Base-by-base conservation (phyloP, 306 rosid genomes). In the Pyrus betulifolia region DNA sequence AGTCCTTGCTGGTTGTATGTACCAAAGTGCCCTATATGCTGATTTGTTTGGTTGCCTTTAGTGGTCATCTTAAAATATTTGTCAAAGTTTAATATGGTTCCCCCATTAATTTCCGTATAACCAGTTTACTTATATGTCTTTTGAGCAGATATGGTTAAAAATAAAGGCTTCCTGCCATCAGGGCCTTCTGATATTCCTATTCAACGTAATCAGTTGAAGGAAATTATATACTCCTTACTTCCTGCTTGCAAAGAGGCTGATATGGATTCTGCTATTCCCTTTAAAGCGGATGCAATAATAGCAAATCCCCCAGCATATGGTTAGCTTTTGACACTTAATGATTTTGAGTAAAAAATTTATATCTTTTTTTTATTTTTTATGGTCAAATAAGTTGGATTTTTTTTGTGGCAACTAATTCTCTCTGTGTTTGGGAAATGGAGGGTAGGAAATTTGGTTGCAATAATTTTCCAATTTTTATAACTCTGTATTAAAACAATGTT, bases 251-350 rank as follows among this genome's bases (percentile, higher is more conserved):
- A 82, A 80, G 98, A 96, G n/a, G 85, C 91, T 75, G 99, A 96
- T 87, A 59, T 86, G 25, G 98, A 96, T 86, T 76, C 98, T 77
- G 89, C 88, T 35, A 84, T 96, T 35, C 23, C 91, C 40, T 96
- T 96, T 62, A 86, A 86, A 73, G 99, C 94, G 3, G 99, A 96
- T 67, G 99, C 98, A 76, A 96, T 96, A 69, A 93, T 96, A 23
- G 99, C 99, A 74, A 96, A 96, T 72, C 99, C 99, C 82, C 98
- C 99, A 27, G 99, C 98, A 75, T 96, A 93, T 74, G 99, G 99
- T 96, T 76, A 83, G 86, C 58, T 73, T 67, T 80, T 62, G 40
- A 75, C 79, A 31, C 82, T 64, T 35, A 4, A 18, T 54, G 6
- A 30, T 70, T 83, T 23, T 59, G 46, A 11, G 44, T 73, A 21